A percentile compares a stretch with the other conserved stretches of the same genome.
These are phyloP conservation scores for Paecilomyces sp. DNA, from an alignment of 2,329 filamentous ascomycete genomes.

Conservation along the genomic window DNA sequence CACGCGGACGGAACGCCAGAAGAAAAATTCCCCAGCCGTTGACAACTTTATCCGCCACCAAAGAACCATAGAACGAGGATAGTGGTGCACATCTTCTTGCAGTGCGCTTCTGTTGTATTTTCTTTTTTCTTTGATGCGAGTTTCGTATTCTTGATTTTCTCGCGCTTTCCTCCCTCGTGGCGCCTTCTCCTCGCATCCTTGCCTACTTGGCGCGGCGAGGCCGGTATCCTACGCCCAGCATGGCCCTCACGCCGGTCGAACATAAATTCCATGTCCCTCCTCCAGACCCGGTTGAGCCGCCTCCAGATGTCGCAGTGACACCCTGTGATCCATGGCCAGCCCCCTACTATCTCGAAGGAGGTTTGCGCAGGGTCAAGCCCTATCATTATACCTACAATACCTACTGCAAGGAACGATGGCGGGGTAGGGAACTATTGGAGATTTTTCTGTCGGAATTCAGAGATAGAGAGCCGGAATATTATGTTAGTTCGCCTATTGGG, in stretches of 20 bases:
- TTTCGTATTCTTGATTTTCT: constrained; percentile 2
- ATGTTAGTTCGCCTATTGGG: constrained; percentile 45
- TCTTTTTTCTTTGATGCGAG: neutral
- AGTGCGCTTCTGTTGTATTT: neutral
- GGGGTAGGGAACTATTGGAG: constrained; percentile 70
- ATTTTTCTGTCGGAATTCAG: constrained; percentile 90
- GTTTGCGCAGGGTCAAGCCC: constrained; percentile 43
- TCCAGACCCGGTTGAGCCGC: constrained; percentile 16
- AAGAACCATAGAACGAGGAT: neutral
- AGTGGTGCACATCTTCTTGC: neutral
- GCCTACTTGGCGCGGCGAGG: constrained; percentile 33
- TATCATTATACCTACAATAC: constrained; percentile 41
- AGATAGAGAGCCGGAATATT: constrained; percentile 80
- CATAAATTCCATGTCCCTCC: constrained; percentile 16
- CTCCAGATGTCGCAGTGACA: constrained; percentile 22
- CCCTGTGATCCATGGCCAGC: constrained; percentile 44
- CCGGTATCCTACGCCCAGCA: constrained; percentile 23
- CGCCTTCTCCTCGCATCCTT: constrained; percentile 31
- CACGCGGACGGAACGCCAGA: neutral
- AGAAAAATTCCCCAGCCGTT: neutral
- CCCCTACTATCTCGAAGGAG: constrained; percentile 79
- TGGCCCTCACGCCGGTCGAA: constrained; percentile 30
- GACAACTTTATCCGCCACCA: neutral
- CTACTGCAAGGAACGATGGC: constrained; percentile 51
- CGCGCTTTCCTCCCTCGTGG: constrained; percentile 15